Evolutionary conservation across 306 rosid genomes (phyloP), one percentile per base, ranked within the genome.

Genomic region (Abrus pulchellus): DNA sequence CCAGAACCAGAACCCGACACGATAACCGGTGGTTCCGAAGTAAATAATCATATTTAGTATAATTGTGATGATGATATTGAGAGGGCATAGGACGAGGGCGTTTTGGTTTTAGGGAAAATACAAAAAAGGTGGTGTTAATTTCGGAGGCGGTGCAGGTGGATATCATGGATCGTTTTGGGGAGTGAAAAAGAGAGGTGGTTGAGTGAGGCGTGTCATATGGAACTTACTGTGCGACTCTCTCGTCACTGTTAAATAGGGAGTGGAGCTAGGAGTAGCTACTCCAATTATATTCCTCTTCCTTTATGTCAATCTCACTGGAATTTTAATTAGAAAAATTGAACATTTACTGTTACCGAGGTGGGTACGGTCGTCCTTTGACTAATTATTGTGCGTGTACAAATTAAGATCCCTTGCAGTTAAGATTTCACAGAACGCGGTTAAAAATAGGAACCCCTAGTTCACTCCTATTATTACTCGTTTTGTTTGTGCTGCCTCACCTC

Each of bases 361-460:
- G 34, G 86, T 84, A 84, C 82, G 84, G 72, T 65, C 62, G 83
- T 80, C 52, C 68, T 84, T 76, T 83, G 83, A 80, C 72, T 14
- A 56, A 82, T 81, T 7, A 83, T 70, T 71, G 55, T 34, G 41
- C 9, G 73, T 45, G 79, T 69, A 77, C 61, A 69, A 66, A 55
- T 57, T 4, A 56, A 62, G 84, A 77, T 72, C 73, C 55, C 8
- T 28, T 32, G 79, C 72, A 67, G 85, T 75, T 55, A 62, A 66
- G 83, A 85, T 67, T 78, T 82, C 68, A 54, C 77, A 64, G 75
- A 72, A 81, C 72, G 80, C 79, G 68, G 90, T 83, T 72, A 81
- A 74, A 81, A 74, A 65, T 67, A 61, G 83, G 7, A 80, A 82
- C 49, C 64, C 34, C 32, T 10, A 0, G 3, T 33, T 40, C 36